phyloP scores from a whole-genome alignment of 2,329 filamentous ascomycete species.

The Lachnellula willkommii region DNA sequence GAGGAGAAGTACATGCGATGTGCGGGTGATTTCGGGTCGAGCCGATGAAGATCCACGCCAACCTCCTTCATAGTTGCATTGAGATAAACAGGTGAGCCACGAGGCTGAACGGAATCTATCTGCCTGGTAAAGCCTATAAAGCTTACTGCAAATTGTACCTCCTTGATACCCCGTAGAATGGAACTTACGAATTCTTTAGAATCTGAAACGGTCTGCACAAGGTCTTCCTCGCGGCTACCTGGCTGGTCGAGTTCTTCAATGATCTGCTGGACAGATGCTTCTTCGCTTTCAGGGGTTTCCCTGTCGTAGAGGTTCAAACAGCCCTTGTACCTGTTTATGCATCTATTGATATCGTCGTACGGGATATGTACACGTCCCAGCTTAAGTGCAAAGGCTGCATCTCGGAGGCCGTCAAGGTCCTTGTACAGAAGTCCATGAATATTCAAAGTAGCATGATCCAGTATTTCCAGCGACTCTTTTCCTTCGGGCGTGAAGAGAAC shows the following conservation, averaged over 20 bases:
- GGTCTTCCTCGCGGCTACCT: constrained; percentile 51
- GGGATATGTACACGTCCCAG: constrained; percentile 85
- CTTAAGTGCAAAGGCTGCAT: constrained; percentile 86
- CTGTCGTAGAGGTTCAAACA: constrained; percentile 31
- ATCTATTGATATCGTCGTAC: constrained; percentile 74
- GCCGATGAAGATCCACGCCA: constrained; percentile 82
- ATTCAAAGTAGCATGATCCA: constrained; percentile 84
- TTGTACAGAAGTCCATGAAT: constrained; percentile 87
- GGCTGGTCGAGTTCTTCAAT: constrained; percentile 67
- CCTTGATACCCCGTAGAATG: constrained; percentile 85
- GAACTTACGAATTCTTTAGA: constrained; percentile 90
- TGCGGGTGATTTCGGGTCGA: constrained; percentile 87
- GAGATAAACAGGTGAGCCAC: constrained; percentile 67
- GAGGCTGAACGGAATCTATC: constrained; percentile 61
- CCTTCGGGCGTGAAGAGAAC: constrained; percentile 84
- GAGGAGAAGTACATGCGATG: constrained; percentile 98
- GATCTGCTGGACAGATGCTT: constrained; percentile 66
- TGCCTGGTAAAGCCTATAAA: constrained; percentile 83
- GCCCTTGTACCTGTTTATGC: constrained; percentile 51
- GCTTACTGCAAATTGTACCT: constrained; percentile 91
- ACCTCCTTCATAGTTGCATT: constrained; percentile 96
- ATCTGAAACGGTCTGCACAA: constrained; percentile 81
- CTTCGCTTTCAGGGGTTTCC: constrained; percentile 40
- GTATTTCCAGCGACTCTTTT: constrained; percentile 74
- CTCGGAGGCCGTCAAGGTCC: constrained; percentile 77